Evolutionary conservation across 108 stramenopile genomes (phyloP).

Genomic region (Stephanodiscus minutulus): DNA sequence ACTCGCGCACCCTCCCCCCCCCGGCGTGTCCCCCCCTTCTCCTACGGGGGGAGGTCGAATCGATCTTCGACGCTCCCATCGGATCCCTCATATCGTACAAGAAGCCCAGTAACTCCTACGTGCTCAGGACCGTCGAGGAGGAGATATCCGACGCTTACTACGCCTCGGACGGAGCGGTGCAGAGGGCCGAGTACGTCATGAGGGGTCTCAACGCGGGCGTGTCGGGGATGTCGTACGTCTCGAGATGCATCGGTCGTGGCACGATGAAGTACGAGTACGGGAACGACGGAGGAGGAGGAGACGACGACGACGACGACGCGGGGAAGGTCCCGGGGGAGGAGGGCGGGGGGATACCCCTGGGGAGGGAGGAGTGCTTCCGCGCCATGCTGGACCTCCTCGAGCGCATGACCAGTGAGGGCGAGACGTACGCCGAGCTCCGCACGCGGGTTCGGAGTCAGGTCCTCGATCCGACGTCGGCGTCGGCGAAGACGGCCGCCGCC

Average conservation of each 20-base stretch:
- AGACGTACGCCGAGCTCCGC: slow-evolving; percentile 58
- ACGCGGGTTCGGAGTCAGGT: slow-evolving; percentile 40
- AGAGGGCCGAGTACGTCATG: slow-evolving; percentile 65
- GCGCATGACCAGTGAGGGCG: slow-evolving; percentile 60
- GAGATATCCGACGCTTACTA: slow-evolving; percentile 59
- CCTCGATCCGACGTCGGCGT: slow-evolving; percentile 13
- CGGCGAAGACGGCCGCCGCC: background rate
- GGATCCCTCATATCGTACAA: slow-evolving; percentile 67
- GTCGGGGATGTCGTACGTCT: slow-evolving; percentile 32
- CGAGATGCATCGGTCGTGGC: slow-evolving; percentile 23
- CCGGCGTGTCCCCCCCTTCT: slow-evolving; percentile 56
- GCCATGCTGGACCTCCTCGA: slow-evolving; percentile 62
- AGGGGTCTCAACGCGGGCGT: slow-evolving; percentile 51
- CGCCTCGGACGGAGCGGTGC: slow-evolving; percentile 53
- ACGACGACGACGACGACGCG: slow-evolving; percentile 11
- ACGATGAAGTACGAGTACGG: slow-evolving; percentile 35
- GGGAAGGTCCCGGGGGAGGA: background rate
- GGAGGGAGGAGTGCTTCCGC: slow-evolving; percentile 41
- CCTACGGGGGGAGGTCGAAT: slow-evolving; percentile 58
- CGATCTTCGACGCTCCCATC: slow-evolving; percentile 61
- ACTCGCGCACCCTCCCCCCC: slow-evolving; percentile 71
- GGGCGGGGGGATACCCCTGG: slow-evolving; percentile 10
- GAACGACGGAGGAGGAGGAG: slow-evolving; percentile 10
- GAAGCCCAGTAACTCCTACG: background rate
- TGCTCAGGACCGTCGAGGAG: slow-evolving; percentile 19